Base-by-base conservation (phyloP, 2,329 filamentous ascomycete species). In the Cytospora piceicola region DNA sequence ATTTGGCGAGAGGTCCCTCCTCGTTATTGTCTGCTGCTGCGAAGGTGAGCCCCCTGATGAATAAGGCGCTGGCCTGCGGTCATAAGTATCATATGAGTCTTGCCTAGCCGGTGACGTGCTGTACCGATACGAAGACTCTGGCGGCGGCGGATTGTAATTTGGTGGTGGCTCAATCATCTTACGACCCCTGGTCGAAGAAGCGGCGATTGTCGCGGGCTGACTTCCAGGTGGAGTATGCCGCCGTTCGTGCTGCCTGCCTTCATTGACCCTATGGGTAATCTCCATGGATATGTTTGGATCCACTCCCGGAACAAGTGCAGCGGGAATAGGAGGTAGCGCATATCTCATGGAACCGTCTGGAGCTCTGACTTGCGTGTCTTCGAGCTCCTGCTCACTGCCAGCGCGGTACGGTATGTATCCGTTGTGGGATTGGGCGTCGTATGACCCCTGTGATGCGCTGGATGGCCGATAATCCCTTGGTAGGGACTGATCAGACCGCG, bases 241-340 rank as follows among this genome's bases (percentile, higher is more conserved):
- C 51, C 78, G 74, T 29, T 82, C 80, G 30, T 79, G 77, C 9
- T 79, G 81, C 61, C 82, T 81, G 27, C 87, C 86, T 56, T 86
- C 80, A 55, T 86, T 81, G 58, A 85, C 82, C n/a, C 83, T 80
- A 3, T 87, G 83, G 1, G 83, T 78, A n/a, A 87, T 78, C 70
- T 89, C 85, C 62, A 83, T 81, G 0, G 85, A 81, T 42, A 88
- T 76, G 22, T 73, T 74, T 4, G 85, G 84, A 67, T 89, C 86
- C 30, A 87, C 79, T 4, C 86, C 87, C n/a, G 87, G 84, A 9
- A 89, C 82, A 27, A 90, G 77, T 4, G 86, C 85, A 1, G 85
- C 74, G 5, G 87, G 87, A 2, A 88, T 77, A 4, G 79, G 73
- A 49, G 61, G 61, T 39, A 63, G 27, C 39, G 61, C 54, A 36